These are phyloP conservation scores for Cyamopsis tetragonoloba DNA, from an alignment of 306 rosid genomes.

Conservation along the genomic window DNA sequence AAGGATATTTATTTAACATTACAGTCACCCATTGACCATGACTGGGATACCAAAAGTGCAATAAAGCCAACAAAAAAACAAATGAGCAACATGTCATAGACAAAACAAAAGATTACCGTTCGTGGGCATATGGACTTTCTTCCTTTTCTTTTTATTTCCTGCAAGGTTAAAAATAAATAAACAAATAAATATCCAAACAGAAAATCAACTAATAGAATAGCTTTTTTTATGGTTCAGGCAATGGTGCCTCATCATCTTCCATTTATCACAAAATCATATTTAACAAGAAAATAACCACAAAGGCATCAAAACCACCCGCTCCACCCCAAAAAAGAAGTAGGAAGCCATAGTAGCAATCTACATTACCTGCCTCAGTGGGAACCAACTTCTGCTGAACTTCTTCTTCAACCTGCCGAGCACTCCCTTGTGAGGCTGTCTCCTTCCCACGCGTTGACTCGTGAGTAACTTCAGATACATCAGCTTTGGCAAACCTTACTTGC, in stretches of 20 bases:
- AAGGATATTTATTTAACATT: too few relatives aligned
- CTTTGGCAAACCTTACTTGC: constrained; percentile 46
- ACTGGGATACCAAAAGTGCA: too few relatives aligned
- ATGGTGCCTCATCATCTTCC: neutral
- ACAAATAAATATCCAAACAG: too few relatives aligned
- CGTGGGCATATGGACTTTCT: too few relatives aligned
- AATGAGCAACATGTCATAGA: too few relatives aligned
- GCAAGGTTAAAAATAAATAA: too few relatives aligned
- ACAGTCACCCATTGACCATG: too few relatives aligned
- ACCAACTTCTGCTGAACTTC: constrained; percentile 95
- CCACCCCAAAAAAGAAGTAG: too few relatives aligned
- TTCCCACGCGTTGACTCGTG: constrained; percentile 79
- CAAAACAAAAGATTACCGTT: too few relatives aligned
- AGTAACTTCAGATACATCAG: constrained; percentile 83
- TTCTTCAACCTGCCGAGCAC: constrained; percentile 79
- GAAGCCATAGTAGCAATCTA: neutral
- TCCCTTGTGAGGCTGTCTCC: constrained; percentile 88
- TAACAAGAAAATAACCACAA: neutral
- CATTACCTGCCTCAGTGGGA: constrained; percentile 82
- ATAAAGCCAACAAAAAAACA: too few relatives aligned
- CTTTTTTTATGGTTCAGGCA: neutral
- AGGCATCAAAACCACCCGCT: too few relatives aligned
- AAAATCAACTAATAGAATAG: neutral
- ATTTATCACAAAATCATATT: neutral
- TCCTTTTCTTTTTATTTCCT: too few relatives aligned